These are phyloP conservation scores for Dissophora globulifera DNA, from an alignment of 192 early-diverging fungal genomes.

Conservation along the genomic window DNA sequence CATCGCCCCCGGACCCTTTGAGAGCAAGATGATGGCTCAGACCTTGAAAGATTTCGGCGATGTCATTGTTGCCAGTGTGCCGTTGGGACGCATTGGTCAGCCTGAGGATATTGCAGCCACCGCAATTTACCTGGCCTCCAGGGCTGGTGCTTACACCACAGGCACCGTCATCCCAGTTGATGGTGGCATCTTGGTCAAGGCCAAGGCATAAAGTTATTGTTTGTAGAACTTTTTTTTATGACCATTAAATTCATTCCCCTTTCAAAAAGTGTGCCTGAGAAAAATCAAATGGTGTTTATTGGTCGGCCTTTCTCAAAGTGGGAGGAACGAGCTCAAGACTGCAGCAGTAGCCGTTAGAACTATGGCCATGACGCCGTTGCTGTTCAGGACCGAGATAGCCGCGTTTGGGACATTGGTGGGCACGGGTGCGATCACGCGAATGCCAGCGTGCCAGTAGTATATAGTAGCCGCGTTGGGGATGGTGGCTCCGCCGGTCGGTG, in stretches of 20 bases:
- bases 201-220: conserved; percentile 52
- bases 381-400: neutral
- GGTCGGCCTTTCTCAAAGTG: neutral
- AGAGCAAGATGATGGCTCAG: conserved; percentile 81
- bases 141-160: conserved; percentile 83
- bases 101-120: conserved; percentile 90
- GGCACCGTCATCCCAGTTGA: conserved; percentile 87
- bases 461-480: neutral
- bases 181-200: conserved; percentile 70
- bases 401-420: neutral
- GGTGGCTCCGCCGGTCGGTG: neutral
- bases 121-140: conserved; percentile 78
- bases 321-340: conserved; percentile 2
- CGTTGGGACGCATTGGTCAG: conserved; percentile 81
- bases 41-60: conserved; percentile 66
- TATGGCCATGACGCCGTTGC: neutral
- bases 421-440: neutral
- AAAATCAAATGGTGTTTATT: conserved; percentile 7
- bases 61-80: conserved; percentile 64
- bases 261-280: too few species aligned
- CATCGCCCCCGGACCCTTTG: conserved; percentile 78
- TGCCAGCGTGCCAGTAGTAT: conserved; percentile 14
- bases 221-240: neutral
- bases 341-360: neutral
- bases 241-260: neutral